Evolutionary conservation across 1,139 yeast species (phyloP).

Genomic region (Pichia sp.): DNA sequence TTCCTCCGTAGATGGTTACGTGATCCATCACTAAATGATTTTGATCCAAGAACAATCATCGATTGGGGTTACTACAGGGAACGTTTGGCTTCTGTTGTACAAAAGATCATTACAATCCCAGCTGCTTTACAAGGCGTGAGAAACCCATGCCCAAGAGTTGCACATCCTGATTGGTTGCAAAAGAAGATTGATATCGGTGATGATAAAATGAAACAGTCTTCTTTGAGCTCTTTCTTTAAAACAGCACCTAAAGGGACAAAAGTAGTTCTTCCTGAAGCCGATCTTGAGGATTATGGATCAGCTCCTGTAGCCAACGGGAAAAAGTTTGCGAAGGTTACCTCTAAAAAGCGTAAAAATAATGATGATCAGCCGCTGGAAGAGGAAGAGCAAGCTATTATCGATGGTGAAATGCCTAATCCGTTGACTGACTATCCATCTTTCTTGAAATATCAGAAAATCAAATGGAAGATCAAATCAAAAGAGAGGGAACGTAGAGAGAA

Average conservation of each 20-base stretch:
- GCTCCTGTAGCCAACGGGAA: conserved; percentile 11
- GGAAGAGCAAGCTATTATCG: conserved; percentile 40
- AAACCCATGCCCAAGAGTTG: conserved; percentile 94
- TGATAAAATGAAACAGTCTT: conserved; percentile 67
- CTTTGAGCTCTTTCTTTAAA: conserved; percentile 53
- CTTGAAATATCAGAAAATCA: conserved; percentile 70
- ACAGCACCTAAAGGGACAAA: conserved; percentile 30
- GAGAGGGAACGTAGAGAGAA: conserved; percentile 66
- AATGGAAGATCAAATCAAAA: conserved; percentile 73
- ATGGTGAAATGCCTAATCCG: conserved; percentile 58
- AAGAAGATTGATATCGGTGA: conserved; percentile 51
- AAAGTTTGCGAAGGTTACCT: conserved; percentile 36
- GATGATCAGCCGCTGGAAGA: conserved; percentile 33
- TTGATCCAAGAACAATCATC: conserved; percentile 81
- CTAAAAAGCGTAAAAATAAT: conserved; percentile 32
- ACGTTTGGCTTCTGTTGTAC: conserved; percentile 86
- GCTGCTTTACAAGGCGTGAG: conserved; percentile 85
- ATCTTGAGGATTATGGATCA: conserved; percentile 72
- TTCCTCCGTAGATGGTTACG: conserved; percentile 82
- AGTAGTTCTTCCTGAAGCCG: conserved; percentile 33
- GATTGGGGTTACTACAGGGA: conserved; percentile 95
- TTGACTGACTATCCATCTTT: conserved; percentile 70
- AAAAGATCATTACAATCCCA: conserved; percentile 92
- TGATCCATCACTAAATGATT: conserved; percentile 69
- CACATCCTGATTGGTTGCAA: conserved; percentile 91